Percentiles rank a stretch among this genome's conserved stretches.
phyloP scores from a whole-genome alignment of 805 yeast species.

The Cephaloascus fragrans region DNA sequence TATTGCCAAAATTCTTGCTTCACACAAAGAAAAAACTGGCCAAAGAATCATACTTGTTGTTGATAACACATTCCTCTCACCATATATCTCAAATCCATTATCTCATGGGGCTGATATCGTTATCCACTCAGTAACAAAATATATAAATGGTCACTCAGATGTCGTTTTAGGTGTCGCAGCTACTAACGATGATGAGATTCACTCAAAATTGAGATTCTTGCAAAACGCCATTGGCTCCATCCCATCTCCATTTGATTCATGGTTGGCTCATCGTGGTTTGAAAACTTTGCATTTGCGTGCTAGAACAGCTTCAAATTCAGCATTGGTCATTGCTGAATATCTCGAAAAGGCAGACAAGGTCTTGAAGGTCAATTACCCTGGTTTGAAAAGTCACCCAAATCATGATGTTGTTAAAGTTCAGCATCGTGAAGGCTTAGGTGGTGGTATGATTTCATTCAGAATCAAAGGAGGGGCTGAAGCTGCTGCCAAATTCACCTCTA shows the following conservation, averaged over 20 bases:
- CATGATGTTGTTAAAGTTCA: constrained; percentile 58
- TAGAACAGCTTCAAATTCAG: constrained; percentile 56
- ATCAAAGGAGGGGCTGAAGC: constrained; percentile 72
- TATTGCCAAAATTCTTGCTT: constrained; percentile 46
- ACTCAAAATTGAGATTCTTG: constrained; percentile 60
- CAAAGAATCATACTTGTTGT: constrained; percentile 57
- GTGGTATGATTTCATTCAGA: constrained; percentile 88
- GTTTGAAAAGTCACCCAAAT: constrained; percentile 56
- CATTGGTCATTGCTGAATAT: constrained; percentile 60
- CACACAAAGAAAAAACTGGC: constrained; percentile 31
- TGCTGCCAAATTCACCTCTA: constrained; percentile 63
- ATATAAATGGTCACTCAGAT: constrained; percentile 88
- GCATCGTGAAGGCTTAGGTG: constrained; percentile 80
- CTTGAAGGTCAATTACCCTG: constrained; percentile 73
- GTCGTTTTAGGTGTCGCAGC: constrained; percentile 82
- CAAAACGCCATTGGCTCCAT: constrained; percentile 86
- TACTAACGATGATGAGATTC: constrained; percentile 50
- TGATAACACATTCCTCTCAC: constrained; percentile 84
- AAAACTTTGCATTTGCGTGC: constrained; percentile 80
- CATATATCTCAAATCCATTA: constrained; percentile 80
- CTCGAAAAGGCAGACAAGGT: constrained; percentile 44
- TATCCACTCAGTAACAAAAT: constrained; percentile 83
- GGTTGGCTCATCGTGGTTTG: constrained; percentile 90
- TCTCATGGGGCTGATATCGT: constrained; percentile 79
- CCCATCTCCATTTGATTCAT: constrained; percentile 84